Evolutionary conservation across 768 basidiomycete genomes (phyloP).

Genomic region (Candolleomyces efflorescens): DNA sequence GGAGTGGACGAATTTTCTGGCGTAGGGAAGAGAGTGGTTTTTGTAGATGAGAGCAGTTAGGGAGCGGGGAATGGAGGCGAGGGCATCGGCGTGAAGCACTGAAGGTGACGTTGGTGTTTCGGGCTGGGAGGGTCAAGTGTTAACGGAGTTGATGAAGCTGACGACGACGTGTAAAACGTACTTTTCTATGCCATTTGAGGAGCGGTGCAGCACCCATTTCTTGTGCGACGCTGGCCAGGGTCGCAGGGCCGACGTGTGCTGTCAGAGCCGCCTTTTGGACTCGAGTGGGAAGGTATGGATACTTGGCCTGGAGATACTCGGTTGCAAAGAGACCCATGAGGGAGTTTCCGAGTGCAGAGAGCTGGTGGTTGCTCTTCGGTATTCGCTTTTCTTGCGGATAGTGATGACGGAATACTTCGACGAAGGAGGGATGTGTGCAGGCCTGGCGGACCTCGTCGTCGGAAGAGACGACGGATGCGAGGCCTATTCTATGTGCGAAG

Average conservation of each 20-base stretch:
- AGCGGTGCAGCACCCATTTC: conserved; percentile 79
- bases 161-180: conserved; percentile 29
- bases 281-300: conserved; percentile 88
- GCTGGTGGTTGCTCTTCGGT: conserved; percentile 68
- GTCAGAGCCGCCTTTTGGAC: conserved; percentile 90
- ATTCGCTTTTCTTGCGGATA: conserved; percentile 45
- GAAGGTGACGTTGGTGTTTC: conserved; percentile 42
- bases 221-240: conserved; percentile 79
- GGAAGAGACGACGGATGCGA: conserved; percentile 50
- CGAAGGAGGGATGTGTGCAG: conserved; percentile 76
- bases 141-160: background rate
- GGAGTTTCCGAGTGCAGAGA: conserved; percentile 77
- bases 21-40: conserved; percentile 76
- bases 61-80: conserved; percentile 83
- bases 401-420: conserved; percentile 50
- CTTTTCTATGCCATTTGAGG: conserved; percentile 77
- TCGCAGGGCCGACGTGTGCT: conserved; percentile 84
- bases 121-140: conserved; percentile 30
- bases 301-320: conserved; percentile 75
- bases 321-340: conserved; percentile 88
- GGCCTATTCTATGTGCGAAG: conserved; percentile 73
- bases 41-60: conserved; percentile 88
- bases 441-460: conserved; percentile 61
- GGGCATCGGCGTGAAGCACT: conserved; percentile 77
- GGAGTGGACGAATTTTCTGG: conserved; percentile 85